Percentiles rank a stretch among this genome's conserved stretches.
Conservation (phyloP, 345 rosid species). For the Xanthoceras sorbifolium region DNA sequence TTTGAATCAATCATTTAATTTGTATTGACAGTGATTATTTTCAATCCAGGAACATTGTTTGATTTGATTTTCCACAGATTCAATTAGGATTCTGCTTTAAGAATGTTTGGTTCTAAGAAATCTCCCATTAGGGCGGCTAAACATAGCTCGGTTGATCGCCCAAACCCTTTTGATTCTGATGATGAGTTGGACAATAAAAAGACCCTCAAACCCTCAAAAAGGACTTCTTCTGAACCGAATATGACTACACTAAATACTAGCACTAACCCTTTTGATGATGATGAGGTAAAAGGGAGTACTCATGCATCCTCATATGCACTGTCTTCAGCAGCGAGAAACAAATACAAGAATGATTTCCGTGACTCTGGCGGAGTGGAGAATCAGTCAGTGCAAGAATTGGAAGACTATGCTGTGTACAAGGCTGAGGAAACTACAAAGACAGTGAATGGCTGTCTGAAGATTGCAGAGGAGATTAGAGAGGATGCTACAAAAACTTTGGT, state of each 20-base stretch:
- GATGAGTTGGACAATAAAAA: slow-evolving; percentile 56
- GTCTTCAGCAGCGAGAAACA: slow-evolving; percentile 43
- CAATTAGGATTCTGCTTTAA: slow-evolving; percentile 16
- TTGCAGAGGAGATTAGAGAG: slow-evolving; percentile 88
- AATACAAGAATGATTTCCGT: slow-evolving; percentile 76
- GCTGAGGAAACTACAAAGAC: slow-evolving; percentile 90
- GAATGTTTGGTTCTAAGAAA: slow-evolving; percentile 70
- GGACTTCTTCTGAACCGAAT: slow-evolving; percentile 62
- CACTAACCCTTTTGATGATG: slow-evolving; percentile 62
- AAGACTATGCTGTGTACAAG: slow-evolving; percentile 79
- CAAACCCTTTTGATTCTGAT: slow-evolving; percentile 88
- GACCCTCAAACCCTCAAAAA: slow-evolving; percentile 51
- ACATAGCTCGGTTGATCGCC: slow-evolving; percentile 50
- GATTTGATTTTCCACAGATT: slow-evolving; percentile 30
- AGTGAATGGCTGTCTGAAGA: slow-evolving; percentile 79
- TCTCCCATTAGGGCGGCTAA: slow-evolving; percentile 60
- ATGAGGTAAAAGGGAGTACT: slow-evolving; percentile 29
- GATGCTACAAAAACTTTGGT: slow-evolving; percentile 79
- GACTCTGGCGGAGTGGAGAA: slow-evolving; percentile 85
- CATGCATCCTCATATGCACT: slow-evolving; percentile 44
- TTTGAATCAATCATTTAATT: no score
- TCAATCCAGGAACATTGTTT: slow-evolving; percentile 30
- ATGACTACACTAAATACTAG: slow-evolving; percentile 33
- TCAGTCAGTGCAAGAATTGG: slow-evolving; percentile 90
- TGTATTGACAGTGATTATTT: neutral